Evolutionary conservation across 371 early-diverging fungal species (phyloP), one percentile per base, ranked within the genome.

Genomic region (Phascolomyces articulosus): DNA sequence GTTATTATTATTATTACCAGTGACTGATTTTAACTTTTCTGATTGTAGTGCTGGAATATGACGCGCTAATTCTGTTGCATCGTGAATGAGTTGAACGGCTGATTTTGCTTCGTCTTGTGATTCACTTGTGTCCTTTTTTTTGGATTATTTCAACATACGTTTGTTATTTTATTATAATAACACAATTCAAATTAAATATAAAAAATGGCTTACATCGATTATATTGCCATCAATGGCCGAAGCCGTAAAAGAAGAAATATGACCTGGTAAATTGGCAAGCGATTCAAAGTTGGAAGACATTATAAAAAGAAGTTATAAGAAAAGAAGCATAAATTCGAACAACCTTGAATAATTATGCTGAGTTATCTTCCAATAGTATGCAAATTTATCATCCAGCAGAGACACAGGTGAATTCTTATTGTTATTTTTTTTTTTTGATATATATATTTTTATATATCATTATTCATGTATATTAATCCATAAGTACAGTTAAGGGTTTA

Each of bases 221-320:
- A 55, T 23, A 11, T 38, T 18, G 15, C 56, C 56, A 21, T 55
- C 56, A 18, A 13, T 20, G 18, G 56, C 10, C 20, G 56, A 55
- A 31, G 56, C 56, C 1, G 56, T 10, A 20, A 55, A 55, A 10
- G 56, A 55, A 21, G 56, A 13, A 31, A 55, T 55, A 20, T 55
- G 56, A 31, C 56, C 56, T 15, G 56, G 56, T 55, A 55, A n/a
- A 55, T 55, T 4, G 24, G 51, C 21, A 51, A 51, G 51, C 7
- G 51, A 51, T 24, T 51, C 51, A 51, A 51, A 51, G 23, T 24
- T 51, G 7, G 51, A 51, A 24, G 51, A 51, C 51, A 51, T 51
- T 51, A 11, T 51, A n/a, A 11, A 23, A 20, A 10, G 7, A 20
- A 4, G n/a, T n/a, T 24, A 24, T 23, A 20, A 34, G 34, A 34